Conservation (phyloP, 2,329 filamentous ascomycete genomes). For the Penicillium paneum region DNA sequence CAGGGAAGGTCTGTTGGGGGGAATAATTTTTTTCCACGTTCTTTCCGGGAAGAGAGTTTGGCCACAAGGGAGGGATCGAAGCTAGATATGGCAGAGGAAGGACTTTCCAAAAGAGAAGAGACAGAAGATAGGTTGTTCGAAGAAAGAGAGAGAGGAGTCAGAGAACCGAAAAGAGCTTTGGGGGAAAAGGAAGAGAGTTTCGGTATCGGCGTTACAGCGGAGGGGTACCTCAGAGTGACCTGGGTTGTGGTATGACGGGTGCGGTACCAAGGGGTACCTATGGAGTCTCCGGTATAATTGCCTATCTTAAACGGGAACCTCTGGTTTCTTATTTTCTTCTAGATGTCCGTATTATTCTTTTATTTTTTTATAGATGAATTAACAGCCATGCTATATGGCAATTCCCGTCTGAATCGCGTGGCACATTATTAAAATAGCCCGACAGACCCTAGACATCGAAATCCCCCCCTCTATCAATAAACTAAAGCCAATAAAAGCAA, state of each 20-base stretch:
- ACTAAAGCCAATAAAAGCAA: not conserved
- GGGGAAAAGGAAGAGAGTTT: slow-evolving; percentile 10
- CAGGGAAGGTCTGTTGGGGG: not conserved
- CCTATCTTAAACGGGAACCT: slow-evolving; percentile 20
- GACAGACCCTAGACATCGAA: not conserved
- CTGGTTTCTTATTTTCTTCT: not conserved
- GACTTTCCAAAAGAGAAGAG: slow-evolving; percentile 5
- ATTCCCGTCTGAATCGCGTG: not conserved
- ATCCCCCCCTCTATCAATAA: not conserved
- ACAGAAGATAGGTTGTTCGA: not conserved
- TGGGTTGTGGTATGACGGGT: not conserved
- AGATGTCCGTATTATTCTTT: not conserved
- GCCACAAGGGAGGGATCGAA: slow-evolving; percentile 1
- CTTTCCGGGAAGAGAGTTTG: slow-evolving; percentile 8
- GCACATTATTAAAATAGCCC: not conserved
- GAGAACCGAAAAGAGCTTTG: slow-evolving; percentile 9
- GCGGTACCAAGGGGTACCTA: slow-evolving; percentile 4
- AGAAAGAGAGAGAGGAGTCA: not conserved
- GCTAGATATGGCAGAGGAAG: not conserved
- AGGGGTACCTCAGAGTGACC: slow-evolving; percentile 7
- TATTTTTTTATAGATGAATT: not conserved
- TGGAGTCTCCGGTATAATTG: slow-evolving; percentile 5
- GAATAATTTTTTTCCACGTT: not conserved
- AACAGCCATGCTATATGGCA: not conserved
- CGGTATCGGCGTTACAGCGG: slow-evolving; percentile 16